Evolutionary conservation across 2,329 filamentous ascomycete genomes (phyloP).

Genomic region (Claviceps digitariae): DNA sequence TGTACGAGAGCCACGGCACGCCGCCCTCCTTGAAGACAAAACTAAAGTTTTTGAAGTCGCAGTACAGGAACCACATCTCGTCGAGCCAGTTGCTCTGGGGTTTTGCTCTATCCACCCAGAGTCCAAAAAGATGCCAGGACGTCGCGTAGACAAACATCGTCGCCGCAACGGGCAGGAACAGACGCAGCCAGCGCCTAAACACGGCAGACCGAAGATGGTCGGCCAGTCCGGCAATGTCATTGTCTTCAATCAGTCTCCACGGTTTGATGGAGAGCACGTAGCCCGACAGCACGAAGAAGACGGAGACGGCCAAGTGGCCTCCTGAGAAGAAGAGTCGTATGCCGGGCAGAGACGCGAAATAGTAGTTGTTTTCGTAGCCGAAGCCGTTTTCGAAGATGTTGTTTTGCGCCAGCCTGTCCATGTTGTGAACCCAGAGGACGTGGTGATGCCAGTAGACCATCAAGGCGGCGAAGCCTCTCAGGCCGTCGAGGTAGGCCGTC

Average conservation of each 20-base stretch:
- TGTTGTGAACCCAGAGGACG: slow-evolving; percentile 40
- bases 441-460: slow-evolving; percentile 53
- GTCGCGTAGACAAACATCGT: slow-evolving; percentile 38
- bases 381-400: slow-evolving; percentile 38
- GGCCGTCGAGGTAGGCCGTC: slow-evolving; percentile 48
- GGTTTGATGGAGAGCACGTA: slow-evolving; percentile 42
- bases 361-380: slow-evolving; percentile 32
- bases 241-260: slow-evolving; percentile 29
- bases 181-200: slow-evolving; percentile 35
- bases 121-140: slow-evolving; percentile 37
- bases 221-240: slow-evolving; percentile 26
- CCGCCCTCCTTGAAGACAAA: slow-evolving; percentile 49
- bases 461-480: slow-evolving; percentile 53
- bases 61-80: slow-evolving; percentile 36
- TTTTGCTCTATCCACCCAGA: slow-evolving; percentile 26
- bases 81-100: slow-evolving; percentile 27
- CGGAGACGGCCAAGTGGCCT: slow-evolving; percentile 45
- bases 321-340: slow-evolving; percentile 48
- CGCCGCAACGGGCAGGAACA: slow-evolving; percentile 37
- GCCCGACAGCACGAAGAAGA: slow-evolving; percentile 45
- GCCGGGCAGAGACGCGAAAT: slow-evolving; percentile 39
- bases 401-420: slow-evolving; percentile 10
- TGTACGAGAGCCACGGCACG: slow-evolving; percentile 36
- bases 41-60: slow-evolving; percentile 55
- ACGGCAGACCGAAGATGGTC: slow-evolving; percentile 33